Conservation (phyloP, 176 grass and related monocot genomes). For the Tillandsia leiboldiana region DNA sequence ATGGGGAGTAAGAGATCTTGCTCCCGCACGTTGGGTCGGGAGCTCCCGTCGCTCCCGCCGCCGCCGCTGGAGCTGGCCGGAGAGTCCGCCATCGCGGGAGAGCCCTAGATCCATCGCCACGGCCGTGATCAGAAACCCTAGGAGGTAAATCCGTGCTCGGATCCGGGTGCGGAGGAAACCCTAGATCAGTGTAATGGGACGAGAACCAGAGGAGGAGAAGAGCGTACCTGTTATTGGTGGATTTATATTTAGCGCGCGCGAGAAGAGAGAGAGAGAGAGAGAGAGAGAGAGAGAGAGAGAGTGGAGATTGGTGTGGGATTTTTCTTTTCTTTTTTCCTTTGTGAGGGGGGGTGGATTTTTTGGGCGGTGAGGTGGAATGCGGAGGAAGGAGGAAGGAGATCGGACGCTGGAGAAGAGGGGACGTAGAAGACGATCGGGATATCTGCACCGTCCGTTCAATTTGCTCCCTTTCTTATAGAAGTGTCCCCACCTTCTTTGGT, state of each 20-base stretch:
- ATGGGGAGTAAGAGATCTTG: conserved; percentile 74
- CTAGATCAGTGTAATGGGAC: not conserved
- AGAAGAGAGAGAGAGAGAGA: conserved; percentile 18
- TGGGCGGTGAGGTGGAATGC: conserved; percentile 14
- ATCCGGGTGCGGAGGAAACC: not conserved
- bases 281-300: conserved; percentile 12
- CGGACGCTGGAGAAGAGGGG: conserved; percentile 81
- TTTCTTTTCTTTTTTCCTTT: not conserved
- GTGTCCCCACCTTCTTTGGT: not conserved
- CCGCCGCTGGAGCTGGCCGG: conserved; percentile 42
- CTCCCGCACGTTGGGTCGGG: conserved; percentile 39
- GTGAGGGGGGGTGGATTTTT: not conserved
- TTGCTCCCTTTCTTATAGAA: not conserved
- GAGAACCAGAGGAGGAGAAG: not conserved
- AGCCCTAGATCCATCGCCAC: conserved; percentile 1
- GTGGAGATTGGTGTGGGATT: conserved; percentile 5
- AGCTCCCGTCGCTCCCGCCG: conserved; percentile 20
- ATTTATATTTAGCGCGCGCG: conserved; percentile 14
- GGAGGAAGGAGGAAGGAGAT: conserved; percentile 44
- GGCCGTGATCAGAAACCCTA: conserved; percentile 22
- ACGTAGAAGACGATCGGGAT: conserved; percentile 31
- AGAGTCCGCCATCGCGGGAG: conserved; percentile 31
- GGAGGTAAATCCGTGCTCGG: conserved; percentile 35
- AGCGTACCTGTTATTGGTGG: not conserved
- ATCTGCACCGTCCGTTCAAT: conserved; percentile 52